Percentiles rank a stretch among this genome's conserved stretches.
Evolutionary conservation across 108 stramenopile species (phyloP).

Genomic region (Cyclotella distinguenda): DNA sequence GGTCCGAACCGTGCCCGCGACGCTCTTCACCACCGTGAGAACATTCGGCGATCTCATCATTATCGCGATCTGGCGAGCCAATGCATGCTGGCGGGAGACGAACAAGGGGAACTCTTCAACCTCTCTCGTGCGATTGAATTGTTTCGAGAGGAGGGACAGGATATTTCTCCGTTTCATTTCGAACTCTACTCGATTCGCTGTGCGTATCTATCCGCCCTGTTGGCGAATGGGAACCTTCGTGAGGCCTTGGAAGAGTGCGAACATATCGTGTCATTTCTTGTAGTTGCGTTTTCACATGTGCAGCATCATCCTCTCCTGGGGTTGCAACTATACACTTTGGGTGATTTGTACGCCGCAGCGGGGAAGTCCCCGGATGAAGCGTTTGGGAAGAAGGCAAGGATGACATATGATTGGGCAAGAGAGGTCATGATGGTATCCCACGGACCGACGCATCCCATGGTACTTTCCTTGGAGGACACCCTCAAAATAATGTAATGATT

Average conservation of each 20-base stretch:
- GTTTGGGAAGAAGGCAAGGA: constrained; percentile 16
- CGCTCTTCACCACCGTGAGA: not conserved
- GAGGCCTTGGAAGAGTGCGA: constrained; percentile 40
- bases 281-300: constrained; percentile 39
- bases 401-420: constrained; percentile 29
- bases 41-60: constrained; percentile 4
- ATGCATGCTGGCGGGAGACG: constrained; percentile 31
- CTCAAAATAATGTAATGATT: not conserved
- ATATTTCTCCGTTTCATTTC: constrained; percentile 26
- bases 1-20: not conserved
- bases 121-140: constrained; percentile 15
- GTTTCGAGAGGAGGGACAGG: constrained; percentile 9
- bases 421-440: constrained; percentile 26
- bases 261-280: constrained; percentile 50
- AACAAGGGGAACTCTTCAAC: constrained; percentile 20
- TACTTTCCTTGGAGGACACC: constrained; percentile 10
- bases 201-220: constrained; percentile 26
- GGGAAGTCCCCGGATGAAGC: not conserved
- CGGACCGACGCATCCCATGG: constrained; percentile 18
- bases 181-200: constrained; percentile 29
- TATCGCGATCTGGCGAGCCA: constrained; percentile 24
- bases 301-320: constrained; percentile 56
- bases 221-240: constrained; percentile 12
- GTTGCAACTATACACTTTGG: constrained; percentile 66
- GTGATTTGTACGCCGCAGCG: constrained; percentile 41